Percentiles rank a stretch among this genome's conserved stretches.
Evolutionary conservation across 768 basidiomycete species (phyloP).

Genomic region (Hemileccinum impolitum): DNA sequence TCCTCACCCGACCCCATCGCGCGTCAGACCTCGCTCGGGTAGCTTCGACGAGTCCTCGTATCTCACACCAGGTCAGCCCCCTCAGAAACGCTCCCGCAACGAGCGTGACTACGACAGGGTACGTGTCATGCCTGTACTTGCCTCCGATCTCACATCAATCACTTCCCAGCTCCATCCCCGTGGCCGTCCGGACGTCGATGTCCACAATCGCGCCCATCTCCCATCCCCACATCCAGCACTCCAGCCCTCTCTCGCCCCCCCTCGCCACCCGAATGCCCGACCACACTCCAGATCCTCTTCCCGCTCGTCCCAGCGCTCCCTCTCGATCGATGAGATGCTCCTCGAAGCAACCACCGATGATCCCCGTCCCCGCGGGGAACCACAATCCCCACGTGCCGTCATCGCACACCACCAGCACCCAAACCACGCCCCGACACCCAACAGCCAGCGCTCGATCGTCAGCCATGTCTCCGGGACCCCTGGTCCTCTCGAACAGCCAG

Average conservation of each 20-base stretch:
- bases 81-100: slow-evolving; percentile 45
- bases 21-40: slow-evolving; percentile 43
- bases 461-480: slow-evolving; percentile 17
- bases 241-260: slow-evolving; percentile 7
- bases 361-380: slow-evolving; percentile 31
- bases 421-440: slow-evolving; percentile 13
- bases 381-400: slow-evolving; percentile 28
- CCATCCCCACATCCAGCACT: slow-evolving; percentile 14
- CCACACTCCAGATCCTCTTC: slow-evolving; percentile 31
- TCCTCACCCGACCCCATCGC: slow-evolving; percentile 22
- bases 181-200: slow-evolving; percentile 21
- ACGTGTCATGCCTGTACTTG: neutral
- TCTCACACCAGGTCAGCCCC: slow-evolving; percentile 38
- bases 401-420: slow-evolving; percentile 33
- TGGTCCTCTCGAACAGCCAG: slow-evolving; percentile 32
- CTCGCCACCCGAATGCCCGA: slow-evolving; percentile 15
- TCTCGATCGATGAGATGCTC: slow-evolving; percentile 47
- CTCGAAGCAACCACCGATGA: slow-evolving; percentile 43
- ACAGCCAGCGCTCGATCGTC: slow-evolving; percentile 21
- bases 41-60: slow-evolving; percentile 38
- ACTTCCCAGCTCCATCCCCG: slow-evolving; percentile 16
- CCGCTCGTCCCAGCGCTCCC: slow-evolving; percentile 34
- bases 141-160: slow-evolving; percentile 8
- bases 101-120: slow-evolving; percentile 36
- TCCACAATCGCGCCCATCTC: slow-evolving; percentile 27